Evolutionary conservation across 768 basidiomycete species (phyloP).

Genomic region (Tubosaeta sp.): DNA sequence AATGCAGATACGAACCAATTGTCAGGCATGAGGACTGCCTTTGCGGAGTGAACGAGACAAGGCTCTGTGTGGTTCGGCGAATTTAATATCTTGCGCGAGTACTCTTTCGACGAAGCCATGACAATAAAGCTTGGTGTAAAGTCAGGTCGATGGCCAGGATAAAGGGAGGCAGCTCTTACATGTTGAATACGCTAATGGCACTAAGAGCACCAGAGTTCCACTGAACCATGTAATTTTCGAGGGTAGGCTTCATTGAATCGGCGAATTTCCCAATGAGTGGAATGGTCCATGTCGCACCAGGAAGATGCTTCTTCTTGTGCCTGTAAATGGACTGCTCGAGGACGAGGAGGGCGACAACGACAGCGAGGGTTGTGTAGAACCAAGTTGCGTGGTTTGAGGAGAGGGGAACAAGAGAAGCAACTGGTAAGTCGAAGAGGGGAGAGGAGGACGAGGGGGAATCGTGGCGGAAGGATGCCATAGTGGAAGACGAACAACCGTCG

Average conservation of each 20-base stretch:
- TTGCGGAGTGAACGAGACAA: conserved; percentile 89
- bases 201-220: conserved; percentile 89
- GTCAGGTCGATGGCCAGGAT: conserved; percentile 5
- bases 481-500: background rate
- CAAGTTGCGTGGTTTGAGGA: conserved; percentile 35
- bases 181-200: conserved; percentile 95
- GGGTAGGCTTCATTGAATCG: conserved; percentile 85
- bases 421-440: conserved; percentile 40
- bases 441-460: conserved; percentile 35
- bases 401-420: conserved; percentile 43
- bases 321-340: conserved; percentile 89
- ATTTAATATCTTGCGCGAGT: conserved; percentile 92
- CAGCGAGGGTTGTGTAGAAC: conserved; percentile 64
- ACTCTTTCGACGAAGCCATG: conserved; percentile 93
- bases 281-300: conserved; percentile 89
- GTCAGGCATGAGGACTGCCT: conserved; percentile 75
- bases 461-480: conserved; percentile 33
- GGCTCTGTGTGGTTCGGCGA: conserved; percentile 91
- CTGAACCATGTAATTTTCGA: conserved; percentile 88
- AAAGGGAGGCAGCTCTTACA: conserved; percentile 48
- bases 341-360: conserved; percentile 71
- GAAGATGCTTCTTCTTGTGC: conserved; percentile 82
- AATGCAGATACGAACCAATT: conserved; percentile 64
- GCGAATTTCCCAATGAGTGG: conserved; percentile 97
- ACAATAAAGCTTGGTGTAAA: conserved; percentile 85